Conservation (phyloP, 768 basidiomycete species). For the Hysterangium stoloniferum region DNA sequence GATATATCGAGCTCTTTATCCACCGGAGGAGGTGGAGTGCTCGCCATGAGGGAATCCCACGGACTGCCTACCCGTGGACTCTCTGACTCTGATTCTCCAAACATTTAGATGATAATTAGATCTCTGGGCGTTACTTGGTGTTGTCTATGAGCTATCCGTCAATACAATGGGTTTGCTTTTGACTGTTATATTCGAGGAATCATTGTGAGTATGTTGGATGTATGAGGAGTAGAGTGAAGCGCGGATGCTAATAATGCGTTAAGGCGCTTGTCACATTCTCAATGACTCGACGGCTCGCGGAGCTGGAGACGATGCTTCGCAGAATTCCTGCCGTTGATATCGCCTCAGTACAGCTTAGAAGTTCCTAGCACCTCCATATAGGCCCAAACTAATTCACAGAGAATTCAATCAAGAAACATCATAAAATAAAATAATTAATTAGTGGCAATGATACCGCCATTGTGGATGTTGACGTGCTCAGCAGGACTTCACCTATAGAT, state of each 20-base stretch:
- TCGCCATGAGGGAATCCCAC: conserved; percentile 70
- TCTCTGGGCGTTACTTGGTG: background rate
- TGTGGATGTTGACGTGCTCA: no score
- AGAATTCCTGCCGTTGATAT: no score
- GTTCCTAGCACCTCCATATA: no score
- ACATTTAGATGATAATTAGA: conserved; percentile 37
- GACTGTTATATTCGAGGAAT: conserved; percentile 46
- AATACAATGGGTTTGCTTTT: conserved; percentile 14
- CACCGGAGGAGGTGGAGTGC: conserved; percentile 36
- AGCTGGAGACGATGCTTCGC: no score
- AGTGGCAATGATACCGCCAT: no score
- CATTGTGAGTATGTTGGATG: conserved; percentile 29
- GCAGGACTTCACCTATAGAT: no score
- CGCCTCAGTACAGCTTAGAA: no score
- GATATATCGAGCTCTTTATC: conserved; percentile 22
- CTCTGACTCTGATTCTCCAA: conserved; percentile 77
- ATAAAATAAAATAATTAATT: no score
- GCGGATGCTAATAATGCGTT: background rate
- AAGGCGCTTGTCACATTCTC: background rate
- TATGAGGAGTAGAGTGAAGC: background rate
- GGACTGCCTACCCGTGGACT: conserved; percentile 73
- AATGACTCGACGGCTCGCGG: background rate
- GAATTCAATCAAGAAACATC: no score
- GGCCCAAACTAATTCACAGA: no score
- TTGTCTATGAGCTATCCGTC: conserved; percentile 8